These are phyloP conservation scores for Gynandropsis gynandra DNA, from an alignment of 345 rosid species.

Conservation along the genomic window DNA sequence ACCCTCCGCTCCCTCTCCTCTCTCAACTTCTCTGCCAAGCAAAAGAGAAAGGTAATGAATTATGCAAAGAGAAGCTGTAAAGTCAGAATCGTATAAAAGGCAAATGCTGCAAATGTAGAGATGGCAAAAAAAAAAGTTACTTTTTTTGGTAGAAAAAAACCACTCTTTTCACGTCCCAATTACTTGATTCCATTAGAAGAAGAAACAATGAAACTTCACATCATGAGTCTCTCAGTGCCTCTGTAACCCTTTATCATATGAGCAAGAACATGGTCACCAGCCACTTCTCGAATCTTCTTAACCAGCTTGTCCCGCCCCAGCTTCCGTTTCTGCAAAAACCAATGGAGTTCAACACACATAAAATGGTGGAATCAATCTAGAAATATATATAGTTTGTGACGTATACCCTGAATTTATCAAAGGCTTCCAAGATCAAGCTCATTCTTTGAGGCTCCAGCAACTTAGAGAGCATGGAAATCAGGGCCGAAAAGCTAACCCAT, in stretches of 20 bases:
- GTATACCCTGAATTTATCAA: slow-evolving; percentile 38
- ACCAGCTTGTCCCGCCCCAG: slow-evolving; percentile 22
- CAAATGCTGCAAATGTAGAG: no score
- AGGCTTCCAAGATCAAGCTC: slow-evolving; percentile 33
- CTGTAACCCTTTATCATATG: slow-evolving; percentile 22
- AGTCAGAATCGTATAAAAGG: slow-evolving; percentile 11
- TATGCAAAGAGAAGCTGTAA: not conserved
- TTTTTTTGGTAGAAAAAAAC: no score
- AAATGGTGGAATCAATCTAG: not conserved
- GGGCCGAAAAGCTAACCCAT: slow-evolving; percentile 60
- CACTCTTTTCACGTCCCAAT: no score
- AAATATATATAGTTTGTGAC: not conserved
- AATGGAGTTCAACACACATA: not conserved
- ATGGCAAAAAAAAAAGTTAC: no score
- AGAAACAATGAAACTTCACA: no score
- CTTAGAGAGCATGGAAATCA: slow-evolving; percentile 46
- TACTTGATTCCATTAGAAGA: not conserved
- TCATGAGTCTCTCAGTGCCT: not conserved
- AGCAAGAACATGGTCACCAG: slow-evolving; percentile 22
- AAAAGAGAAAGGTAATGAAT: slow-evolving; percentile 8
- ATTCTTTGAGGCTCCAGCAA: slow-evolving; percentile 35
- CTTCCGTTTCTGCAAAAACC: slow-evolving; percentile 19
- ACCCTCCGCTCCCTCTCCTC: no score
- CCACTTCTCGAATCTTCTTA: slow-evolving; percentile 24
- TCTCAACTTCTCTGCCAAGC: slow-evolving; percentile 20